Percentiles rank a stretch among this genome's conserved stretches.
These are phyloP conservation scores for Xylariales sp. DNA, from an alignment of 2,329 filamentous ascomycete species.

Conservation along the genomic window DNA sequence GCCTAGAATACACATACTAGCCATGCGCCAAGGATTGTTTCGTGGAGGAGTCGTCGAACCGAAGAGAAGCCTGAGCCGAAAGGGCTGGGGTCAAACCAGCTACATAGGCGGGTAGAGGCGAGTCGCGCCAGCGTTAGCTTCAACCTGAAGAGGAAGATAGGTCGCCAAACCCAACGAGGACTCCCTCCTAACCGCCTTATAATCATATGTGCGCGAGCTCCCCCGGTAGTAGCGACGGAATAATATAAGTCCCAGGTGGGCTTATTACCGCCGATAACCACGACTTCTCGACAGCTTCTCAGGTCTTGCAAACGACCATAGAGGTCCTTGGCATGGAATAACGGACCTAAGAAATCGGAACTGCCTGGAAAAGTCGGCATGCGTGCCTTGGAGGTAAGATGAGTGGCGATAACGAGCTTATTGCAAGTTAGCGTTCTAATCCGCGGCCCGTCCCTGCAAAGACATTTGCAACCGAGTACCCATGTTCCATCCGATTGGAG, in stretches of 20 bases:
- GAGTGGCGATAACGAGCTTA: constrained; percentile 32
- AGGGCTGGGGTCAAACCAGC: constrained; percentile 32
- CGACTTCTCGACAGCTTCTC: constrained; percentile 12
- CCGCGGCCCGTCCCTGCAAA: too few species aligned
- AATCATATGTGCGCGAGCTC: constrained; percentile 23
- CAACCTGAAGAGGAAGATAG: constrained; percentile 8
- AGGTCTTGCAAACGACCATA: constrained; percentile 12
- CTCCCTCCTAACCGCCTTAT: constrained; percentile 30
- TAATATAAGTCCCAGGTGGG: constrained; percentile 37
- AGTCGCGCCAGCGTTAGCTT: constrained; percentile 26
- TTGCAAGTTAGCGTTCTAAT: constrained; percentile 22
- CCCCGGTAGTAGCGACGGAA: constrained; percentile 17
- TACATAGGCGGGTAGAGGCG: constrained; percentile 25
- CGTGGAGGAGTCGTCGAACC: constrained; percentile 18
- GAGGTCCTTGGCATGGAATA: constrained; percentile 31
- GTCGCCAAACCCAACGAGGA: constrained; percentile 34
- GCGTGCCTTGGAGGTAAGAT: constrained; percentile 27
- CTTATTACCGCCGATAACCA: constrained; percentile 33
- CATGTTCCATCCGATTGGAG: constrained; percentile 29
- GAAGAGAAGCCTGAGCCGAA: constrained; percentile 21
- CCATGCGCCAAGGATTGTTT: constrained; percentile 22
- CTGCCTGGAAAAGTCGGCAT: constrained; percentile 29
- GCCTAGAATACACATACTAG: constrained; percentile 21
- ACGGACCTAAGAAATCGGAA: constrained; percentile 17
- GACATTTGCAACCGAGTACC: constrained; percentile 15